Evolutionary conservation across 805 yeast genomes (phyloP).

Genomic region (Candida ovalis): DNA sequence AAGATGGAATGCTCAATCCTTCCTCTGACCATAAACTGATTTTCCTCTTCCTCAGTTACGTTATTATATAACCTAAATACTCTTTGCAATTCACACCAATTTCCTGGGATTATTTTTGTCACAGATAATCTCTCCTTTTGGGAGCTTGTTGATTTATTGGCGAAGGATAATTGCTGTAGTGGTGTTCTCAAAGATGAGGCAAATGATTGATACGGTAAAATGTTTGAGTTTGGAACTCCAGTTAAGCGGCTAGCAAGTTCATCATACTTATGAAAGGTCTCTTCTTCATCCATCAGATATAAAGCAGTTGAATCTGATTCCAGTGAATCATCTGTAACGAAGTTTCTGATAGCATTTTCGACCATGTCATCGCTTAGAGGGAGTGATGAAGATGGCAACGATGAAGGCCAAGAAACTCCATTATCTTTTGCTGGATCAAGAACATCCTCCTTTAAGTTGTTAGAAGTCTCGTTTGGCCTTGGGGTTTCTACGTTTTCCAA

Average conservation of each 20-base stretch:
- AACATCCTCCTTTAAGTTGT: background rate
- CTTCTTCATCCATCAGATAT: background rate
- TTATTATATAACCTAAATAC: slow-evolving; percentile 49
- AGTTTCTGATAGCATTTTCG: slow-evolving; percentile 1
- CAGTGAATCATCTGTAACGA: background rate
- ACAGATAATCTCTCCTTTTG: slow-evolving; percentile 45
- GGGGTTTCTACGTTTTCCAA: background rate
- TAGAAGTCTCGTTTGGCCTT: background rate
- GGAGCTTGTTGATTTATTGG: slow-evolving; percentile 3
- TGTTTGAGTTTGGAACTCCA: background rate
- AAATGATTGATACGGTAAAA: slow-evolving; percentile 20
- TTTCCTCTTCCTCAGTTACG: slow-evolving; percentile 21
- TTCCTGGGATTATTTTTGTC: slow-evolving; percentile 51
- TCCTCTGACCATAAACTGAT: slow-evolving; percentile 45
- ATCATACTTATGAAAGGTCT: slow-evolving; percentile 3
- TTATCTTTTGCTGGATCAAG: background rate
- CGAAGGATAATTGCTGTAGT: slow-evolving; percentile 12
- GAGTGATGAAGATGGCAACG: slow-evolving; percentile 2
- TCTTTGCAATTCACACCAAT: slow-evolving; percentile 67
- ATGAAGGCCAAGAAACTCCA: background rate
- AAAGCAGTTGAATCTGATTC: background rate
- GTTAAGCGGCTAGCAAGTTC: slow-evolving; percentile 1
- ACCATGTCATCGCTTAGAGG: background rate
- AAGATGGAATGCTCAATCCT: slow-evolving; percentile 41
- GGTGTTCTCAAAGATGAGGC: slow-evolving; percentile 16